Conservation (phyloP, 192 early-diverging fungal species). For the Backusella mclennaniae region DNA sequence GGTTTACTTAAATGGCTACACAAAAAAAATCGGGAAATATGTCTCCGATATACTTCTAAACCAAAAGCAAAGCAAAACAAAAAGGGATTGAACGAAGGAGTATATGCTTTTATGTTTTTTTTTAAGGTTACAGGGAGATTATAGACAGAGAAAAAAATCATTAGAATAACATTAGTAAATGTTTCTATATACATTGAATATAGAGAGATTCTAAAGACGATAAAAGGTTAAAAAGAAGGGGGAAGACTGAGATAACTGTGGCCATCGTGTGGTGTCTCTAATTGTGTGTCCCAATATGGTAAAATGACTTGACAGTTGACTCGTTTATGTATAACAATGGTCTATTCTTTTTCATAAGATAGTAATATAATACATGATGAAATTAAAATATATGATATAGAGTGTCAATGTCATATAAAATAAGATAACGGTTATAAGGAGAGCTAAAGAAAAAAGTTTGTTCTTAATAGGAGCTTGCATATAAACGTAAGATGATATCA, state of each 20-base stretch:
- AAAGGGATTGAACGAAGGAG: not conserved
- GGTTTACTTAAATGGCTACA: not conserved
- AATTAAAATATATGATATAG: no score
- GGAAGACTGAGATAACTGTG: not conserved
- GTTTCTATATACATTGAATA: no score
- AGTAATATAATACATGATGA: not conserved
- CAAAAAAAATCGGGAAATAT: not conserved
- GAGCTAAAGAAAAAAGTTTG: not conserved
- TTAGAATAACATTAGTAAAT: not conserved
- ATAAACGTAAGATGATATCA: not conserved
- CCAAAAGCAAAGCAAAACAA: not conserved
- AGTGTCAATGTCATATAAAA: no score
- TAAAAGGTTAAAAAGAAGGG: not conserved
- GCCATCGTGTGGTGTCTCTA: not conserved
- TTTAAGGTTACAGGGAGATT: not conserved
- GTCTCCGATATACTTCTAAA: not conserved
- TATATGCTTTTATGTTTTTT: not conserved
- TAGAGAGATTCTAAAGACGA: not conserved
- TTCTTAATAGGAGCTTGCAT: constrained; percentile 4
- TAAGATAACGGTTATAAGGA: no score
- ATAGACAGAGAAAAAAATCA: not conserved
- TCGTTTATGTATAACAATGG: not conserved
- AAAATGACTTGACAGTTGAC: not conserved
- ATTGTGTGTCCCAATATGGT: constrained; percentile 1
- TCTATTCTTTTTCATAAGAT: not conserved